Evolutionary conservation across 2,329 filamentous ascomycete genomes (phyloP), one percentile per base, ranked within the genome.

Genomic region (Fusarium sp.): DNA sequence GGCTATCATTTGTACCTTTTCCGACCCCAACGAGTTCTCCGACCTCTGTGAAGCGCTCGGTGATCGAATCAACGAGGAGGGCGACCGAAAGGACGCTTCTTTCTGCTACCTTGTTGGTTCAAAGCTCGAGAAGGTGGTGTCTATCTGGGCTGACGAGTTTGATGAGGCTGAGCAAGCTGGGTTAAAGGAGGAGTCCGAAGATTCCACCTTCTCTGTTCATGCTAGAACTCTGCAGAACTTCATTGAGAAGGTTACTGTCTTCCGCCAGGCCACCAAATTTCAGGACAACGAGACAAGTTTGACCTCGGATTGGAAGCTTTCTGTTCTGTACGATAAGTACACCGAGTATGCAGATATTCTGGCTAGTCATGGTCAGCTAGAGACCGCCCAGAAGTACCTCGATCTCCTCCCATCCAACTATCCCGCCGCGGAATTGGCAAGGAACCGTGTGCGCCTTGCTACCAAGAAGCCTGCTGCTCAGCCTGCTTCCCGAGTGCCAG

Each of bases 211-310:
- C 83, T 97, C 95, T 0, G 90, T 98, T 53, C 96, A 98, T 77
- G 94, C 95, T 60, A 90, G 91, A 68, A 92, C 92, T 49, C 85
- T 99, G 45, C 96, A 98, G 81, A 91, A 93, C 73, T 95, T 99
- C 78, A 97, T 99, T 69, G 96, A 99, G 83, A 99, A 99, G 86
- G 96, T 99, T 49, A 97, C 95, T 0, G 89, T 99, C 58, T 99
- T 99, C 90, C 92, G 96, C 59, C 89, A 96, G 74, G 95, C 98
- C 45, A 95, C 94, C 69, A 94, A 95, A 78, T 99, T 98, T 84
- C 85, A 92, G 75, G 96, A 99, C 79, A 82, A 83, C 12, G 94
- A 98, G 78, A 89, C 89, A 70, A 83, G 84, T 49, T 88, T 93
- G 74, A 86, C 88, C 13, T 90, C 91, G 2, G 93, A 91, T 75